Conservation (phyloP, 2,329 filamentous ascomycete species). For the Colletotrichum limetticola region DNA sequence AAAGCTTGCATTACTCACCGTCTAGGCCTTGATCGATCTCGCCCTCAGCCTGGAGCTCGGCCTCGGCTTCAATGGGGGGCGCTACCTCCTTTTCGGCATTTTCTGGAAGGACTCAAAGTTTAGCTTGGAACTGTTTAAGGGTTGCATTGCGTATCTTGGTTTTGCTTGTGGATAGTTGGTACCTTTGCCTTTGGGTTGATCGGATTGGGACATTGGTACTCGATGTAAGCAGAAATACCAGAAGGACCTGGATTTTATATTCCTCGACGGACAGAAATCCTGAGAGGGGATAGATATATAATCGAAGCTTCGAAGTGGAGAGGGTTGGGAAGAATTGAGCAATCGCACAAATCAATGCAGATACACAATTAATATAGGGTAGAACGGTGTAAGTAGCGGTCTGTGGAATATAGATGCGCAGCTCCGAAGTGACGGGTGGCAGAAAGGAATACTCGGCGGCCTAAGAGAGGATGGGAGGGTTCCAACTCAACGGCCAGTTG, state of each 20-base stretch:
- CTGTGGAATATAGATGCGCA: constrained; percentile 7
- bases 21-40: constrained; percentile 32
- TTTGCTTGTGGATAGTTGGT: background rate
- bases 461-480: constrained; percentile 5
- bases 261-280: background rate
- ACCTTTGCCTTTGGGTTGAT: constrained; percentile 33
- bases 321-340: constrained; percentile 23
- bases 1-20: constrained; percentile 1
- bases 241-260: background rate
- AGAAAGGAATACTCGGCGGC: background rate
- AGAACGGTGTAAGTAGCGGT: constrained; percentile 13
- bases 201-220: constrained; percentile 30
- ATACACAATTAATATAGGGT: constrained; percentile 18
- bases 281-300: background rate
- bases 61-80: constrained; percentile 8
- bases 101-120: constrained; percentile 9
- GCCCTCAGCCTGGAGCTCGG: constrained; percentile 10
- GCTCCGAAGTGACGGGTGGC: constrained; percentile 6
- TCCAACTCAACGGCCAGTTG: constrained; percentile 13
- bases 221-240: background rate
- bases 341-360: constrained; percentile 31
- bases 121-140: background rate
- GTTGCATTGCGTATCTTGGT: background rate
- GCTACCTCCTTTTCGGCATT: constrained; percentile 23
- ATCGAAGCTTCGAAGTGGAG: constrained; percentile 6